phyloP scores from a whole-genome alignment of 2,329 filamentous ascomycete genomes.

The Penicillium sp. region DNA sequence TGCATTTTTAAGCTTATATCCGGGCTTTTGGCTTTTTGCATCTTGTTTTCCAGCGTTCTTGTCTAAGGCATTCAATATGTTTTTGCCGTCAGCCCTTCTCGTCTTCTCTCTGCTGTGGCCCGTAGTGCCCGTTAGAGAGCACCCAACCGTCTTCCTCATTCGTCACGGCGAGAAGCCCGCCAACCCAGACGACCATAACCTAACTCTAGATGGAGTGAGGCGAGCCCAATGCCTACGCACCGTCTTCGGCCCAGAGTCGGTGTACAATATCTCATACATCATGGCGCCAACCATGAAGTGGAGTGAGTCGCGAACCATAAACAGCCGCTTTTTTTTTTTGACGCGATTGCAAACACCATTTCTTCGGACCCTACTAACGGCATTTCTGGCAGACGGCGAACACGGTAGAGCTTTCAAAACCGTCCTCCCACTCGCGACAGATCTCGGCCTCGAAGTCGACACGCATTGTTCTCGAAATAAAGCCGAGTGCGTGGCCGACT shows the following conservation, averaged over 20 bases:
- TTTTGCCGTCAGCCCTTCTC: conserved; percentile 2
- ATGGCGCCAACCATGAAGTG: conserved; percentile 31
- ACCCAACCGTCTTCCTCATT: conserved; percentile 34
- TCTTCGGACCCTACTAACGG: too few relatives aligned
- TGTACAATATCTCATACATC: conserved; percentile 32
- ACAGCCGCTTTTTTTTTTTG: too few relatives aligned
- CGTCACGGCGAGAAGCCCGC: conserved; percentile 37
- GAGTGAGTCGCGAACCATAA: conserved; percentile 23
- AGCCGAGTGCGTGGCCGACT: conserved; percentile 26
- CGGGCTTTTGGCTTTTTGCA: background rate
- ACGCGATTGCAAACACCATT: too few relatives aligned
- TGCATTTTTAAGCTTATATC: conserved; percentile 3
- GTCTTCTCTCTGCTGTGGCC: background rate
- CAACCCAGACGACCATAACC: conserved; percentile 26
- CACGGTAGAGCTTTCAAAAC: conserved; percentile 28
- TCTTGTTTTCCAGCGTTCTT: background rate
- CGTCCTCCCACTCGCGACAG: conserved; percentile 31
- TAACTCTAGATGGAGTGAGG: conserved; percentile 29
- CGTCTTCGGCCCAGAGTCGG: conserved; percentile 30
- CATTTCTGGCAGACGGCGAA: conserved; percentile 17
- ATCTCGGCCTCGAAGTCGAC: conserved; percentile 33
- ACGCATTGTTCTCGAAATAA: conserved; percentile 31
- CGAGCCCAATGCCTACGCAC: conserved; percentile 35
- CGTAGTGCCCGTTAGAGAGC: conserved; percentile 8
- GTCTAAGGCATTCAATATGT: conserved; percentile 3